A percentile compares a stretch with the other conserved stretches of the same genome.
Evolutionary conservation across 495 filamentous ascomycete species (phyloP).

Genomic region (Sporormia fimetaria): DNA sequence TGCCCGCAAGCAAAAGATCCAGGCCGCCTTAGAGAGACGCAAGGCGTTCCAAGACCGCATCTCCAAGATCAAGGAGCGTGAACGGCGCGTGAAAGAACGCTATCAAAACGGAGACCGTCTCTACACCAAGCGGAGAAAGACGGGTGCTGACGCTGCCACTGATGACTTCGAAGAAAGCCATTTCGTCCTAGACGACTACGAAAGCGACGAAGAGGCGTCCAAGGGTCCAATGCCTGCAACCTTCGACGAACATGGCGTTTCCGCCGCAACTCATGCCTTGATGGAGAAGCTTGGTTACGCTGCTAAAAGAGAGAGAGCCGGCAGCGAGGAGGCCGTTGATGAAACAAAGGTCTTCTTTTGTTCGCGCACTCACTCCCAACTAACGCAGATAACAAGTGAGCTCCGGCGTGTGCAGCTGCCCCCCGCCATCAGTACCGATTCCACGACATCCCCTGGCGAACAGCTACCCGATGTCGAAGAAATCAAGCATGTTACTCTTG

Average conservation of each 20-base stretch:
- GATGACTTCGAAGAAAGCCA: slow-evolving; percentile 46
- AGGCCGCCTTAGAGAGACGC: slow-evolving; percentile 52
- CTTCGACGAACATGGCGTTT: slow-evolving; percentile 35
- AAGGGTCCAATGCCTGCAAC: slow-evolving; percentile 23
- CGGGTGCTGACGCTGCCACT: not conserved
- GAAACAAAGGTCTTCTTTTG: slow-evolving; percentile 68
- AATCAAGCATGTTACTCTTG: slow-evolving; percentile 77
- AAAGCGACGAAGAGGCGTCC: slow-evolving; percentile 49
- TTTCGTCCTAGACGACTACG: slow-evolving; percentile 71
- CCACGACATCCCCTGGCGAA: slow-evolving; percentile 27
- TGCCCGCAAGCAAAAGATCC: slow-evolving; percentile 52
- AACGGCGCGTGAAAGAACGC: slow-evolving; percentile 47
- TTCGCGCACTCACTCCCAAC: slow-evolving; percentile 88
- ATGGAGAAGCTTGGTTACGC: slow-evolving; percentile 45
- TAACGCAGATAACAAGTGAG: slow-evolving; percentile 88
- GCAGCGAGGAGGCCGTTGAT: slow-evolving; percentile 43
- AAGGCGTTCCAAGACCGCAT: slow-evolving; percentile 62
- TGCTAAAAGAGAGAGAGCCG: slow-evolving; percentile 36
- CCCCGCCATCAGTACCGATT: slow-evolving; percentile 38
- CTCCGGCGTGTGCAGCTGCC: slow-evolving; percentile 72
- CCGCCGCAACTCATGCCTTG: slow-evolving; percentile 50
- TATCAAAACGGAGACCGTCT: slow-evolving; percentile 38
- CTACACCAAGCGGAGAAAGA: slow-evolving; percentile 36
- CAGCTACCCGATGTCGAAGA: slow-evolving; percentile 41
- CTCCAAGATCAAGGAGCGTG: slow-evolving; percentile 54